Evolutionary conservation across 2,329 filamentous ascomycete species (phyloP).

Genomic region (Hortaea werneckii): DNA sequence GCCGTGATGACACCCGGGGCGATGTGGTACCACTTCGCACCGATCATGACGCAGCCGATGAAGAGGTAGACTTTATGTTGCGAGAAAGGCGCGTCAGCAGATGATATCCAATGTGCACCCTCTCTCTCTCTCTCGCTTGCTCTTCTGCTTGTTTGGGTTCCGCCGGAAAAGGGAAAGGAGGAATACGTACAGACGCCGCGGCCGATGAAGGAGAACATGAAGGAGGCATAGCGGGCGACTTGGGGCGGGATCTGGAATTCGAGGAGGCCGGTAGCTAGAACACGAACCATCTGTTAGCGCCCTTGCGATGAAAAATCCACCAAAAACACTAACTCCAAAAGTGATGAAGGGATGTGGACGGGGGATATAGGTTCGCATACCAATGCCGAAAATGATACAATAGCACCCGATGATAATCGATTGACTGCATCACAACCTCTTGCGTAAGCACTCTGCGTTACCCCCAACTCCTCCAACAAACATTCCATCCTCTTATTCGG

Average conservation of each 20-base stretch:
- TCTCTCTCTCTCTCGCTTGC: not conserved
- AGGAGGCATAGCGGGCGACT: constrained; percentile 85
- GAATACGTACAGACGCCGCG: constrained; percentile 81
- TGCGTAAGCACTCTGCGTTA: not conserved
- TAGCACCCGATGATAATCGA: constrained; percentile 73
- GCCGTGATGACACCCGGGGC: constrained; percentile 72
- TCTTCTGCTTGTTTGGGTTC: constrained; percentile 65
- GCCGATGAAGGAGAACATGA: constrained; percentile 95
- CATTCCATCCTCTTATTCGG: too few species aligned
- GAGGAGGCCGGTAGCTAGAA: constrained; percentile 49
- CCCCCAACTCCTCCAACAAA: too few species aligned
- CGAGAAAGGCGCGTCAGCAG: constrained; percentile 6
- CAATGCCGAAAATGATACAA: constrained; percentile 80
- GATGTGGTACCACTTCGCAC: constrained; percentile 54
- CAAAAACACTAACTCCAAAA: too few species aligned
- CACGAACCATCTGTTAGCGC: constrained; percentile 8
- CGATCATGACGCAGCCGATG: constrained; percentile 74
- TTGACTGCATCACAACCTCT: constrained; percentile 45
- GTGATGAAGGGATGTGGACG: not conserved
- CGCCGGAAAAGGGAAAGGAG: constrained; percentile 96
- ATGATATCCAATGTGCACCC: not conserved
- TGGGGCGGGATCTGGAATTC: constrained; percentile 96
- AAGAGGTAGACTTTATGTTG: constrained; percentile 76
- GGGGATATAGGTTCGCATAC: constrained; percentile 39
- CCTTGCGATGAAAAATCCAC: not conserved